Evolutionary conservation across 768 basidiomycete genomes (phyloP), one percentile per base, ranked within the genome.

Genomic region (Baorangia bicolor): DNA sequence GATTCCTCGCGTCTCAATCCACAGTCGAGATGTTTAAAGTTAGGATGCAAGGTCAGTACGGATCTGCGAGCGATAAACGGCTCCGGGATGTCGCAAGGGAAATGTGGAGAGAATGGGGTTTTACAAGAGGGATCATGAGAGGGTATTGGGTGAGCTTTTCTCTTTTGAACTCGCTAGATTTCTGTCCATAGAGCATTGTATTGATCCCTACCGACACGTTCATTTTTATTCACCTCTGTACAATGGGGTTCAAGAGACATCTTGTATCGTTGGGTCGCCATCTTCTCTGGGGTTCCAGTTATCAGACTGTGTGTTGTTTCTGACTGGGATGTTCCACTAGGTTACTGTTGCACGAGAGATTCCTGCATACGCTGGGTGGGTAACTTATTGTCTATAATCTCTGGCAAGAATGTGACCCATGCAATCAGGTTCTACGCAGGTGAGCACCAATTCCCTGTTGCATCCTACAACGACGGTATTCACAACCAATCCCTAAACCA

Each of bases 21-120:
- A 50, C 57, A 92, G 92, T 94, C 48, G 97, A 99, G 73, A 92
- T 98, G 90, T 98, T 98, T 78, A 98, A 99, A 74, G 92, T 98
- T 28, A 82, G 92, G 18, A 97, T 97, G 96, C 95, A 97, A 73
- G 94, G 90, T 8, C 92, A 98, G 68, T 96, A 97, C 63, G 96
- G 95, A 12, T 80, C 78, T 4, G 78, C 83, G 13, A 79, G 81
- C 10, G 94, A 98, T 69, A 88, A 95, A 71, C 81, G 83, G 38
- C 77, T 99, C 27, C 74, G 87, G 34, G 79, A 75, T 9, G 80
- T 98, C 10, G 83, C 82, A 16, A 75, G 74, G 21, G 94, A 95
- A 60, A 92, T 94, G 87, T 97, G 92, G 88, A 72, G 67, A 30
- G 75, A 92, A 57, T 94, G 88, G 81, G 96, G 97, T 0, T 86